Evolutionary conservation across 202 grass and related monocot genomes (phyloP).

Genomic region (Schoenoplectus triqueter): DNA sequence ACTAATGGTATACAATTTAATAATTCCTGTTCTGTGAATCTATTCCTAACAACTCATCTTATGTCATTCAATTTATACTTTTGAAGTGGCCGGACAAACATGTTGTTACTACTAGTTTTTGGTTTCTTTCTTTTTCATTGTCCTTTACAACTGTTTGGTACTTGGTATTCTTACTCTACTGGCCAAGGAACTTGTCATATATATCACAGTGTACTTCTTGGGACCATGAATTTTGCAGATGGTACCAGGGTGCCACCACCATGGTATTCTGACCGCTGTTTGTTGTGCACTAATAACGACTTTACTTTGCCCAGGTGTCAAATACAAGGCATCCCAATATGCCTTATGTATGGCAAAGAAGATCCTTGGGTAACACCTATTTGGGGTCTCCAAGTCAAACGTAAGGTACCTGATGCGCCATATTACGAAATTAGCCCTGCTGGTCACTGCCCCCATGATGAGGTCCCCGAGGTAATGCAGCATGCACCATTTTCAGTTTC

Average conservation of each 20-base stretch:
- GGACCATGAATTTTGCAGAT: not conserved
- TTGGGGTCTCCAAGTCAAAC: conserved; percentile 83
- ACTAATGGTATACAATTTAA: not conserved
- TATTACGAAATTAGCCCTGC: conserved; percentile 98
- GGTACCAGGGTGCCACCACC: not conserved
- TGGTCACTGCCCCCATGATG: conserved; percentile 95
- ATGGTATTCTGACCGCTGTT: not conserved
- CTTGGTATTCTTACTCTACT: not conserved
- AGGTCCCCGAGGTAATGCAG: conserved; percentile 90
- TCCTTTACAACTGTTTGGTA: too few species aligned
- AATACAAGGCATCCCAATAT: conserved; percentile 71
- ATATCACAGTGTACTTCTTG: conserved; percentile 7
- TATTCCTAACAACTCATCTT: not conserved
- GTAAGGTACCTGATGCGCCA: conserved; percentile 72
- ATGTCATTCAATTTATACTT: conserved; percentile 11
- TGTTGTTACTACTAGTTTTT: not conserved
- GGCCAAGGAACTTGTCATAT: conserved; percentile 25
- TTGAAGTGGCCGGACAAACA: not conserved
- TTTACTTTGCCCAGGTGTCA: conserved; percentile 57
- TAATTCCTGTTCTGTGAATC: not conserved
- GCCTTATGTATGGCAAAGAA: conserved; percentile 97
- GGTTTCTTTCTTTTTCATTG: too few species aligned
- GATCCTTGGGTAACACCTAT: conserved; percentile 94
- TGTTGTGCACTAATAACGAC: conserved; percentile 38
- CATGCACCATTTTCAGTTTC: conserved; percentile 16